A percentile compares a stretch with the other conserved stretches of the same genome.
These are phyloP conservation scores for Tetrahymena elliotti DNA, from an alignment of 73 alveolate species.

Conservation along the genomic window DNA sequence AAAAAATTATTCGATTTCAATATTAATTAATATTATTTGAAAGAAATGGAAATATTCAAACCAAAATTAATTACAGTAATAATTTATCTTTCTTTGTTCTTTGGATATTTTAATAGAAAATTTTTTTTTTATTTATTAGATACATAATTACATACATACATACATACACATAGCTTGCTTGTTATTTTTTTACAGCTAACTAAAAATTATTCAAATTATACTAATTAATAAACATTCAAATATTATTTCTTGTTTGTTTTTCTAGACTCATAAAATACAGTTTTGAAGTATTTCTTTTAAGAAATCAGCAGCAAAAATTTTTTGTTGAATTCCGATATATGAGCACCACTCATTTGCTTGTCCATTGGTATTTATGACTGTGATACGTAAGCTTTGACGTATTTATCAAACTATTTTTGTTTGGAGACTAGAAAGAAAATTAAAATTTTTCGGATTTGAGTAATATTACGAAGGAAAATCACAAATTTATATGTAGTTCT, in stretches of 20 bases:
- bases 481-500: not conserved
- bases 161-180: too few species aligned
- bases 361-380: not conserved
- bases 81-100: too few species aligned
- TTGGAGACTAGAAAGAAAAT: not conserved
- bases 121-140: too few species aligned
- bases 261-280: not conserved
- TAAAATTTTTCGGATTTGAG: not conserved
- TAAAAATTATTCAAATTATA: too few species aligned
- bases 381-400: not conserved
- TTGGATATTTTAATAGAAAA: too few species aligned
- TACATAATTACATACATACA: too few species aligned
- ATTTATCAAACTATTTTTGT: not conserved
- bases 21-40: not conserved
- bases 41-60: too few species aligned
- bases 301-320: not conserved
- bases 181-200: too few species aligned
- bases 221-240: too few species aligned
- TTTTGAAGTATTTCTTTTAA: not conserved
- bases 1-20: not conserved
- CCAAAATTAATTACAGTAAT: too few species aligned
- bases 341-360: not conserved
- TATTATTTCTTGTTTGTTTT: too few species aligned
- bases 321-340: not conserved
- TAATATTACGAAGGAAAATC: not conserved